Conservation (phyloP, 441 rosid species). For the Pelargonium citronellum region DNA sequence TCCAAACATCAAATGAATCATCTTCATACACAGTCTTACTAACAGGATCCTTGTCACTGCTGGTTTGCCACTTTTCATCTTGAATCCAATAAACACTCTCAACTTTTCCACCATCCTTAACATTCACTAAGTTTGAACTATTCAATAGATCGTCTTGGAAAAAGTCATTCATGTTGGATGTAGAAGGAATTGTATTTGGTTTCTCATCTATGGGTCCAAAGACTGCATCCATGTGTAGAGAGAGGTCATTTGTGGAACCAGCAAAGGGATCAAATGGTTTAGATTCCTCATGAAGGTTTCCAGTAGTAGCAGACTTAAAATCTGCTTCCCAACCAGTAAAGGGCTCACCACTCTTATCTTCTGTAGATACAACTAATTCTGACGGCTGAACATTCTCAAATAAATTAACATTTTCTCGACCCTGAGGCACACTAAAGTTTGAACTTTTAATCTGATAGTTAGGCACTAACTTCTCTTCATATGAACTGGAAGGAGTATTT, state of each 20-base stretch:
- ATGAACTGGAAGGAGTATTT: constrained; percentile 20
- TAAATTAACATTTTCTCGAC: constrained; percentile 34
- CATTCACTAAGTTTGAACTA: not conserved
- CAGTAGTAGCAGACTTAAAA: not conserved
- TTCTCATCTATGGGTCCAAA: not conserved
- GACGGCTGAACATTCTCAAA: constrained; percentile 42
- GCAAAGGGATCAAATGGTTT: not conserved
- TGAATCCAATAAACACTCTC: not conserved
- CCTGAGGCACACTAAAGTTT: constrained; percentile 28
- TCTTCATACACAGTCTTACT: constrained; percentile 30
- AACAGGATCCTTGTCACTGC: constrained; percentile 27
- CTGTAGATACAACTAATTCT: constrained; percentile 23
- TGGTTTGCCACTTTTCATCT: constrained; percentile 20
- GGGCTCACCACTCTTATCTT: constrained; percentile 30
- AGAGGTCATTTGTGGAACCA: not conserved
- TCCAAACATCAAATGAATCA: constrained; percentile 57
- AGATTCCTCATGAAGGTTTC: not conserved
- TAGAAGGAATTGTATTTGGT: constrained; percentile 2
- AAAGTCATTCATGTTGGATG: not conserved
- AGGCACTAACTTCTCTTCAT: constrained; percentile 26
- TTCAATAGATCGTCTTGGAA: not conserved
- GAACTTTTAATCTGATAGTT: constrained; percentile 24
- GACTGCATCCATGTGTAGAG: not conserved
- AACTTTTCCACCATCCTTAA: not conserved
- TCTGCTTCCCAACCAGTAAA: constrained; percentile 4